A percentile compares a stretch with the other conserved stretches of the same genome.
These are phyloP conservation scores for Plenodomus biglobosus DNA, from an alignment of 2,329 filamentous ascomycete species.

Conservation along the genomic window DNA sequence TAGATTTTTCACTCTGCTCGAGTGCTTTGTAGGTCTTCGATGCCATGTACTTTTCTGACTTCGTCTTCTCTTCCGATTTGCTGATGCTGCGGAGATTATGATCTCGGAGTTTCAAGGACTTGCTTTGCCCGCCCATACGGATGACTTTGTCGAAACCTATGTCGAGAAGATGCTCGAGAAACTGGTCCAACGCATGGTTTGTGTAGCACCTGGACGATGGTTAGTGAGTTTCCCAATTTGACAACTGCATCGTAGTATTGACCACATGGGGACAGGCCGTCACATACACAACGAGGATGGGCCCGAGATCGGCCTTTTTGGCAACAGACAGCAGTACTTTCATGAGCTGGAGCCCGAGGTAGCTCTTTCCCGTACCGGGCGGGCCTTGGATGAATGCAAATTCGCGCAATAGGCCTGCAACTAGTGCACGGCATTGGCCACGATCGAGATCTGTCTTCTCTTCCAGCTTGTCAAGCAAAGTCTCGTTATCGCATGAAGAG, in stretches of 20 bases:
- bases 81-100: slow-evolving; percentile 52
- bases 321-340: slow-evolving; percentile 55
- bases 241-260: too few relatives aligned
- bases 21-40: slow-evolving; percentile 15
- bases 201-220: slow-evolving; percentile 47
- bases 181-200: slow-evolving; percentile 59
- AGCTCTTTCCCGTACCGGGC: slow-evolving; percentile 70
- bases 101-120: slow-evolving; percentile 54
- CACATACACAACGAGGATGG: slow-evolving; percentile 48
- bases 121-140: slow-evolving; percentile 62
- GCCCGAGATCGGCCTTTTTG: slow-evolving; percentile 42
- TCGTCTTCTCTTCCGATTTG: slow-evolving; percentile 22
- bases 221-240: slow-evolving; percentile 6
- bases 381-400: slow-evolving; percentile 69
- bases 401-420: slow-evolving; percentile 55
- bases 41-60: slow-evolving; percentile 14
- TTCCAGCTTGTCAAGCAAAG: slow-evolving; percentile 17
- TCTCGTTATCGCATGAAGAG: slow-evolving; percentile 15
- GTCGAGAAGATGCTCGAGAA: slow-evolving; percentile 62
- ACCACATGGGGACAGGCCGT: too few relatives aligned
- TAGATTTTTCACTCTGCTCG: slow-evolving; percentile 9
- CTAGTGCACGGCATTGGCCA: slow-evolving; percentile 53
- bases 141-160: slow-evolving; percentile 55
- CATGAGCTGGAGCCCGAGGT: slow-evolving; percentile 61
- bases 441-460: slow-evolving; percentile 50